These are phyloP conservation scores for Dryas drummondii DNA, from an alignment of 306 rosid genomes.

Conservation along the genomic window DNA sequence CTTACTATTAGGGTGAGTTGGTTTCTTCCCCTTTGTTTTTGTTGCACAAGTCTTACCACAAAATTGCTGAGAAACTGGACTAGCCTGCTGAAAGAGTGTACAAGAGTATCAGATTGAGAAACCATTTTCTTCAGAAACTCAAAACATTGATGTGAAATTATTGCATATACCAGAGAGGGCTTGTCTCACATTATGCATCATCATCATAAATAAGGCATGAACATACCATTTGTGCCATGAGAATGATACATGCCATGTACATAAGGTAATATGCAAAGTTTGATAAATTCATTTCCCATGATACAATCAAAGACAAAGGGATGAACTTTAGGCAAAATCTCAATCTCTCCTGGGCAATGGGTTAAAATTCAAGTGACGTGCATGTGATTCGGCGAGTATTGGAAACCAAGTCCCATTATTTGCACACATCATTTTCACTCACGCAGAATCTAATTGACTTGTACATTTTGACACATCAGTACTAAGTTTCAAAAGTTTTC, in stretches of 20 bases:
- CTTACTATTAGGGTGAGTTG: conserved; percentile 28
- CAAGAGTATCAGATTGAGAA: conserved; percentile 21
- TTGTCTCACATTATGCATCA: no score
- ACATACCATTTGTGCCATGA: no score
- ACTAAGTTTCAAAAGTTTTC: background rate
- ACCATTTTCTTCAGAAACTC: background rate
- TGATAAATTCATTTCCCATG: background rate
- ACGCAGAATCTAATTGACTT: background rate
- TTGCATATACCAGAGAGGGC: no score
- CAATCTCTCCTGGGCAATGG: no score
- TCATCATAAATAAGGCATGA: no score
- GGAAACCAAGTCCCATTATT: no score
- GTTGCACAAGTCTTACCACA: conserved; percentile 31
- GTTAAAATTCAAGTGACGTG: no score
- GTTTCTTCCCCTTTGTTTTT: conserved; percentile 58
- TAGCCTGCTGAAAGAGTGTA: conserved; percentile 38
- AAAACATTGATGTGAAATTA: background rate
- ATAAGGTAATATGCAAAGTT: background rate
- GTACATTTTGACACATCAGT: background rate
- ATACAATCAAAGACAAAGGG: background rate
- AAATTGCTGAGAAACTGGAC: conserved; percentile 37
- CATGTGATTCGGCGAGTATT: no score
- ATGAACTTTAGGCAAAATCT: no score
- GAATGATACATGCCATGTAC: no score
- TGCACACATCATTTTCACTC: no score